phyloP scores from a whole-genome alignment of 2,329 filamentous ascomycete species.

The Penicillium fuscoglaucum region DNA sequence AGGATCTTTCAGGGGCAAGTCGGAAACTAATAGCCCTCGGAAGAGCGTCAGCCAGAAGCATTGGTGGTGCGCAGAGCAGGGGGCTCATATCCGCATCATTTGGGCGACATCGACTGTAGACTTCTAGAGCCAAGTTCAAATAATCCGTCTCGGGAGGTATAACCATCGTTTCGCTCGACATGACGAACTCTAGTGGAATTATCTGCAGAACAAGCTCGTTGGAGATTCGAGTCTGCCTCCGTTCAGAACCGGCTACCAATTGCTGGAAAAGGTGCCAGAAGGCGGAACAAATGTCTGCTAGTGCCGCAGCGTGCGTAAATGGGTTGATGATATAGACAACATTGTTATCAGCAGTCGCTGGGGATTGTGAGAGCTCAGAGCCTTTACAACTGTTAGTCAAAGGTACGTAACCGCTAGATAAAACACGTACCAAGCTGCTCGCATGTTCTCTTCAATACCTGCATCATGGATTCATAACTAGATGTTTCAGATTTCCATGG shows the following conservation, averaged over 20 bases:
- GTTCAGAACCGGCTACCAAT: slow-evolving; percentile 47
- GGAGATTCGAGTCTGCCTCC: slow-evolving; percentile 31
- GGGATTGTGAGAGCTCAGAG: slow-evolving; percentile 35
- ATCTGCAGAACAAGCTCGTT: slow-evolving; percentile 60
- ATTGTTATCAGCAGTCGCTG: slow-evolving; percentile 43
- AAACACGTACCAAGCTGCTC: slow-evolving; percentile 39
- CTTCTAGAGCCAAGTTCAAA: slow-evolving; percentile 54
- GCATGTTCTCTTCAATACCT: slow-evolving; percentile 36
- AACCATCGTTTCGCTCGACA: slow-evolving; percentile 53
- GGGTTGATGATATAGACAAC: slow-evolving; percentile 63
- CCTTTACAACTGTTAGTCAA: slow-evolving; percentile 30
- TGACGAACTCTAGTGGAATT: slow-evolving; percentile 56
- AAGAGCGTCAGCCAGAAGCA: slow-evolving; percentile 55
- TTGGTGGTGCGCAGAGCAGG: slow-evolving; percentile 53
- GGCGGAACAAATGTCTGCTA: slow-evolving; percentile 56
- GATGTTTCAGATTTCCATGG: slow-evolving; percentile 36
- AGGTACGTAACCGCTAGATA: background rate
- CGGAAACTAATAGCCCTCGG: slow-evolving; percentile 58
- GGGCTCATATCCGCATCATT: slow-evolving; percentile 36
- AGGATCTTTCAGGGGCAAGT: slow-evolving; percentile 52
- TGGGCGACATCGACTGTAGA: slow-evolving; percentile 59
- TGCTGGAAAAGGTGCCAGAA: slow-evolving; percentile 59
- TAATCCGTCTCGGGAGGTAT: slow-evolving; percentile 53
- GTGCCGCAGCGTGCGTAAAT: slow-evolving; percentile 48
- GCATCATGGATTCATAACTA: slow-evolving; percentile 38